These are phyloP conservation scores for Colletotrichum australisinense DNA, from an alignment of 2,329 filamentous ascomycete species.

Conservation along the genomic window DNA sequence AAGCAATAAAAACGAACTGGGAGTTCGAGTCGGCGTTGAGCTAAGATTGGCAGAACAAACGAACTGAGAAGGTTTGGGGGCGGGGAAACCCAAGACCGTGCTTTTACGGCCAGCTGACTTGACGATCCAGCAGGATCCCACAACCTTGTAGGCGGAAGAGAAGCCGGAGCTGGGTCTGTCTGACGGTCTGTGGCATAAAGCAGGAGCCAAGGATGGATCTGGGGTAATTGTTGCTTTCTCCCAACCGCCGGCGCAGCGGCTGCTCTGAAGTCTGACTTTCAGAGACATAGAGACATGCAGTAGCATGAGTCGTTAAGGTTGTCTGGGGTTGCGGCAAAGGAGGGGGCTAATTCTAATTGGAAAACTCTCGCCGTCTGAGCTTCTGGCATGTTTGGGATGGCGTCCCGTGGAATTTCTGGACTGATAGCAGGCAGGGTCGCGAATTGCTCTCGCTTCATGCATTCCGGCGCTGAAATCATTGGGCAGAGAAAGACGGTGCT, in stretches of 20 bases:
- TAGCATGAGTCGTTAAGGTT: constrained; percentile 31
- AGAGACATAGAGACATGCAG: constrained; percentile 14
- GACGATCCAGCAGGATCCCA: background rate
- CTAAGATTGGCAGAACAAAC: background rate
- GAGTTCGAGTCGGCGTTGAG: background rate
- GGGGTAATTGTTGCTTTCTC: background rate
- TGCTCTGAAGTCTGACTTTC: background rate
- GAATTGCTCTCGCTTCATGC: background rate
- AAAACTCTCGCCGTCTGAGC: constrained; percentile 18
- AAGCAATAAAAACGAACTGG: too few relatives aligned
- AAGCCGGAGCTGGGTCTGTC: background rate
- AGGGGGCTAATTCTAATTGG: constrained; percentile 2
- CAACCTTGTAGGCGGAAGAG: background rate
- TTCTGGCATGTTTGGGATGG: constrained; percentile 29
- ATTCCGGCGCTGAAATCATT: background rate
- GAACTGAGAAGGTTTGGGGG: background rate
- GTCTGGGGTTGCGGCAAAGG: constrained; percentile 23
- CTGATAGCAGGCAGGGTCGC: background rate
- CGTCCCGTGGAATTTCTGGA: constrained; percentile 2
- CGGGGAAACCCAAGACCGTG: background rate
- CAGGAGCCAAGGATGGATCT: constrained; percentile 20
- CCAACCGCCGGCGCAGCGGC: constrained; percentile 4
- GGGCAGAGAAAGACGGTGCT: background rate
- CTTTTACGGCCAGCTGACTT: constrained; percentile 6
- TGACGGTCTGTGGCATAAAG: constrained; percentile 13